phyloP scores from a whole-genome alignment of 2,329 filamentous ascomycete species.

The Stylonectria norvegica region DNA sequence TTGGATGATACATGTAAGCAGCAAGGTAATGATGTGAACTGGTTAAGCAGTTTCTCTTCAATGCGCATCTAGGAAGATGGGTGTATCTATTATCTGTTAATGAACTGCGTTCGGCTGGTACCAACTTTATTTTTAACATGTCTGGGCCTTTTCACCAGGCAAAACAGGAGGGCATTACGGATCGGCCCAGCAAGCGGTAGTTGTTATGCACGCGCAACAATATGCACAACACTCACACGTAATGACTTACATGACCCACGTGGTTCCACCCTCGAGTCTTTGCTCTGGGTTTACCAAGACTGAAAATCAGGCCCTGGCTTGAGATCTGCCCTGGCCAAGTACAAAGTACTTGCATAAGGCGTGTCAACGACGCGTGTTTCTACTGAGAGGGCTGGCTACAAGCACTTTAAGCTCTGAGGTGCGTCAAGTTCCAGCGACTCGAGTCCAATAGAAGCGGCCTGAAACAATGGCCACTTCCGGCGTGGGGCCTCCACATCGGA shows the following conservation, averaged over 20 bases:
- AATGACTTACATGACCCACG: conserved; percentile 4
- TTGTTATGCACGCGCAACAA: too few species aligned
- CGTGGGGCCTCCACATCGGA: conserved; percentile 18
- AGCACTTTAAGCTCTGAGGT: conserved; percentile 6
- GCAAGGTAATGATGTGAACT: too few species aligned
- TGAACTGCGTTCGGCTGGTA: too few species aligned
- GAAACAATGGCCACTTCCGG: conserved; percentile 2
- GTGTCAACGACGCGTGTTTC: conserved; percentile 11
- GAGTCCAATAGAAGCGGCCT: background rate
- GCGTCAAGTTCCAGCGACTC: conserved; percentile 2
- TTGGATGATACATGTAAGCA: too few species aligned
- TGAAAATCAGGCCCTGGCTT: conserved; percentile 9
- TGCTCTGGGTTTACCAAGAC: too few species aligned
- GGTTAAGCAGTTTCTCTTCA: too few species aligned
- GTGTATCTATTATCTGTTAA: too few species aligned
- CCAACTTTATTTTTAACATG: too few species aligned
- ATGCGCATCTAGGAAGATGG: too few species aligned
- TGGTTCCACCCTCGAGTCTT: conserved; percentile 15
- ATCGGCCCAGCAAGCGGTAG: too few species aligned
- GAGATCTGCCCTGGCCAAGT: conserved; percentile 8
- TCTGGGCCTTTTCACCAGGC: too few species aligned
- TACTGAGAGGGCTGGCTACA: conserved; percentile 9
- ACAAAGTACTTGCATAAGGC: conserved; percentile 23
- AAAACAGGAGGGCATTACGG: too few species aligned
- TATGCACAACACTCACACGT: background rate